Evolutionary conservation across 306 rosid species (phyloP).

Genomic region (peach (Prunus persica)): DNA sequence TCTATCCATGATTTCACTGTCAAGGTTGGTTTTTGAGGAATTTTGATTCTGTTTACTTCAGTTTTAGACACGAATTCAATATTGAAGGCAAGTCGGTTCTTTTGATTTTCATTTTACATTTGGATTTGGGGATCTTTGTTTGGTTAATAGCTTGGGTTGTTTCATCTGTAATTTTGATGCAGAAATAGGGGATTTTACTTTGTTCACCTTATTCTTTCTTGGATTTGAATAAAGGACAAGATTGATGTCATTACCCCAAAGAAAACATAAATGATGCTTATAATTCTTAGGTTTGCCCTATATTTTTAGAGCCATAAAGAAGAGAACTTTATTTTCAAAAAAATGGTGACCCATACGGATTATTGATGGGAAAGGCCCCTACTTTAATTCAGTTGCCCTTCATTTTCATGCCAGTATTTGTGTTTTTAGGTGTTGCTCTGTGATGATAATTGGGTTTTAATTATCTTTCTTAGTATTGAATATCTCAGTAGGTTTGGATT

Average conservation of each 20-base stretch:
- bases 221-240: neutral
- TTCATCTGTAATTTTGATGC: neutral
- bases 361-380: neutral
- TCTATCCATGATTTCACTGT: slow-evolving; percentile 71
- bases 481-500: neutral
- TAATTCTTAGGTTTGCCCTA: neutral
- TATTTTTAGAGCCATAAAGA: neutral
- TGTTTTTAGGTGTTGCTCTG: neutral
- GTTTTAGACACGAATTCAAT: slow-evolving; percentile 8
- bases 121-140: neutral
- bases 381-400: neutral
- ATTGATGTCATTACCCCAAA: neutral
- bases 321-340: neutral
- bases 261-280: neutral
- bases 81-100: neutral
- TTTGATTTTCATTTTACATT: neutral
- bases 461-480: neutral
- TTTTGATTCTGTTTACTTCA: neutral
- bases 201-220: too few species aligned
- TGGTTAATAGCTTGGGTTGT: neutral
- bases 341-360: too few species aligned
- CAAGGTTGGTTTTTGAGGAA: slow-evolving; percentile 32
- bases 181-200: neutral
- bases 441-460: neutral
- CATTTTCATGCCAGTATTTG: neutral